Base-by-base conservation (phyloP, 2,329 filamentous ascomycete species). In the Pseudogymnoascus sp. region DNA sequence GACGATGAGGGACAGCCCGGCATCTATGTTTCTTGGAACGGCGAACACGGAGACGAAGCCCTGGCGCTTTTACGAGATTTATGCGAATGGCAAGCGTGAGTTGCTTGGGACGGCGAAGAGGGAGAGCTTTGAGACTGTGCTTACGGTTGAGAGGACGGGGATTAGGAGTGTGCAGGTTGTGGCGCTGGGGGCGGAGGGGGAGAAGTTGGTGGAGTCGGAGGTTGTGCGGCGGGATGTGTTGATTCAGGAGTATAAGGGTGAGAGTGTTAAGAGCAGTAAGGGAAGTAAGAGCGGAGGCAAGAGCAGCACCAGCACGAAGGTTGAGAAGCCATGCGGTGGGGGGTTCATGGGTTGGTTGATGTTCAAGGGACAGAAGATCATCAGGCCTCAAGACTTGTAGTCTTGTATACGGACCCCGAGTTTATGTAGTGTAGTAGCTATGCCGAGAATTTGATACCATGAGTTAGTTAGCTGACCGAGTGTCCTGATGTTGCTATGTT, bases 21-120 rank as follows among this genome's bases (percentile, higher is more conserved):
- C 64, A 72, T 75, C 7, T 86, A 81, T 69, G 81, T 83, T 1
- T 83, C 79, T 4, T 83, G 80, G 80, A 82, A 82, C 63, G 80
- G 80, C 4, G 79, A 80, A 80, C 58, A 82, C 79, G 0, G 76
- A 79, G 67, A 79, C 77, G 0, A 71, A 68, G 2, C 41, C 62
- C 3, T 82, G 83, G 84, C 74, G 77, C 25, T 83, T 84, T 67
- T 76, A 75, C 3, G 68, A 72, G 1, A 68, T 73, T 2, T 73
- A 71, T 16, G 67, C 71, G 0, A 67, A 68, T 14, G 75, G 75
- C 12, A 74, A 73, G 1, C 77, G 71, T 52, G 66, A 69, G 28
- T 72, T 73, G 31, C 69, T 78, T 2, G 78, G 76, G 14, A 74
- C 77, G 62, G 71, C 71, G 1, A 67, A 70, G 43, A 76, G 76